Percentiles rank a stretch among this genome's conserved stretches.
phyloP scores from a whole-genome alignment of 106 monocot species.

The Ottelia alismoides region DNA sequence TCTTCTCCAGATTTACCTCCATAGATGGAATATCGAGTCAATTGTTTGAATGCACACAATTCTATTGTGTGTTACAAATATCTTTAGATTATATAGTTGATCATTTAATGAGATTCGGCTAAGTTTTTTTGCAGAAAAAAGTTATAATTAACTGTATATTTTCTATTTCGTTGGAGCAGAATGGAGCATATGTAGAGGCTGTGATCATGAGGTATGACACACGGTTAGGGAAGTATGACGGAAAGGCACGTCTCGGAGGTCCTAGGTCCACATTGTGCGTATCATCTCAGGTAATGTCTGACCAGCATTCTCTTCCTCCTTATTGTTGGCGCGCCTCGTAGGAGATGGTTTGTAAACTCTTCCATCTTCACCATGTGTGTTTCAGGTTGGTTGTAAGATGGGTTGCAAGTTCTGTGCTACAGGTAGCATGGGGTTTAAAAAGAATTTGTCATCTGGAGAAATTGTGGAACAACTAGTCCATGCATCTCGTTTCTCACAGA shows the following conservation, averaged over 20 bases:
- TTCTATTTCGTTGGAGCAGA: slow-evolving; percentile 25
- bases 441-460: slow-evolving; percentile 84
- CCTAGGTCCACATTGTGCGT: slow-evolving; percentile 84
- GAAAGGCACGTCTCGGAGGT: slow-evolving; percentile 83
- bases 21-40: too few species aligned
- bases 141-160: too few species aligned
- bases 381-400: slow-evolving; percentile 98
- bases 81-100: too few species aligned
- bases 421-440: slow-evolving; percentile 96
- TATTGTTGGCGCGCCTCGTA: too few species aligned
- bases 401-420: slow-evolving; percentile 99
- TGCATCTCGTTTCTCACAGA: slow-evolving; percentile 53
- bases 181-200: slow-evolving; percentile 68
- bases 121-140: too few species aligned
- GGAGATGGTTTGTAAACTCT: too few species aligned
- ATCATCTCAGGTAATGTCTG: slow-evolving; percentile 79
- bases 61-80: too few species aligned
- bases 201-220: slow-evolving; percentile 99
- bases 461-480: slow-evolving; percentile 94
- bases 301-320: background rate
- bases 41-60: too few species aligned
- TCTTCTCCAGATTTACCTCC: too few species aligned
- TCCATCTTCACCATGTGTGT: background rate
- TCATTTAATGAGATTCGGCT: too few species aligned
- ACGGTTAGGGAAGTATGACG: slow-evolving; percentile 83